Conservation (phyloP, 805 yeast species). For the Yarrowia bubula region DNA sequence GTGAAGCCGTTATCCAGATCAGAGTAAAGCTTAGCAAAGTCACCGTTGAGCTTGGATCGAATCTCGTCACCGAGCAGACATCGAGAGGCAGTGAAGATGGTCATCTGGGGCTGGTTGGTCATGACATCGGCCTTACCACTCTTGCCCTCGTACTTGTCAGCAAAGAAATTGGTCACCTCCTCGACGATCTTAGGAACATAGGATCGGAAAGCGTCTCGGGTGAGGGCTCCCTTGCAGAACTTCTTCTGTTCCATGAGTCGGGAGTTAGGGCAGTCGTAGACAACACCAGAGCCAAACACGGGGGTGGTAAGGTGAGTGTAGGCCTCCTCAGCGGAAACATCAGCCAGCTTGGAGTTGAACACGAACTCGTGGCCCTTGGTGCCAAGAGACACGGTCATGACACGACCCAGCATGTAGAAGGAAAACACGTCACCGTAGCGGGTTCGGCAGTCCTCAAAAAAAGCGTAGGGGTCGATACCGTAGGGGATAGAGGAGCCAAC, state of each 20-base stretch:
- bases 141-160: slow-evolving; percentile 39
- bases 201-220: slow-evolving; percentile 73
- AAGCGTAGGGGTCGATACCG: slow-evolving; percentile 92
- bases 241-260: slow-evolving; percentile 98
- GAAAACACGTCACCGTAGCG: slow-evolving; percentile 93
- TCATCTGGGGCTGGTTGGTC: slow-evolving; percentile 88
- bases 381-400: slow-evolving; percentile 93
- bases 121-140: slow-evolving; percentile 49
- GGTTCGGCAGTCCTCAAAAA: slow-evolving; percentile 72
- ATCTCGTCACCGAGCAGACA: slow-evolving; percentile 87
- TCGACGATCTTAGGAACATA: slow-evolving; percentile 87
- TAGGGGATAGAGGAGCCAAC: slow-evolving; percentile 84
- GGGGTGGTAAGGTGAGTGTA: slow-evolving; percentile 98
- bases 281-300: slow-evolving; percentile 95
- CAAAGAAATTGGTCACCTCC: slow-evolving; percentile 60
- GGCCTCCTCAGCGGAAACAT: slow-evolving; percentile 95
- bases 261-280: slow-evolving; percentile 92
- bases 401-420: slow-evolving; percentile 81
- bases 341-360: slow-evolving; percentile 81
- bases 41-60: slow-evolving; percentile 75
- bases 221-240: slow-evolving; percentile 86
- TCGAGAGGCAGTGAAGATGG: slow-evolving; percentile 94
- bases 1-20: slow-evolving; percentile 97
- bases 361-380: slow-evolving; percentile 98
- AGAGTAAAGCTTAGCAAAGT: slow-evolving; percentile 79